These are phyloP conservation scores for Sclerotiophoma versabilis DNA, from an alignment of 2,329 filamentous ascomycete genomes.

Conservation along the genomic window DNA sequence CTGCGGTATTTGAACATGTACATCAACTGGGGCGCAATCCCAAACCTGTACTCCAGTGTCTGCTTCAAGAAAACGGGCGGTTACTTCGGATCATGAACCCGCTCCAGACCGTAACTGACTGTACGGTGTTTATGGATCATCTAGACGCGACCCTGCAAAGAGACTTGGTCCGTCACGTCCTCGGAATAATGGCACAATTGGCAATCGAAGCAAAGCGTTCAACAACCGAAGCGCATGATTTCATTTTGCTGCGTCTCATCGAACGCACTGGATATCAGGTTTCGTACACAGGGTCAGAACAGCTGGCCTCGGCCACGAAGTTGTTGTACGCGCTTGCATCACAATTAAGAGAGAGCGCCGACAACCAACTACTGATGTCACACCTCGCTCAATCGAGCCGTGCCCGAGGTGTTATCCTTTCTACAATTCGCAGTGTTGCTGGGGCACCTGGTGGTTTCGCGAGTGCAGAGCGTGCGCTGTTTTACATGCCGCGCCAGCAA, in stretches of 20 bases:
- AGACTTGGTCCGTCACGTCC: not conserved
- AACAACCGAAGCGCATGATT: slow-evolving; percentile 4
- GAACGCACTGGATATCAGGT: not conserved
- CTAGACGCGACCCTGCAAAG: not conserved
- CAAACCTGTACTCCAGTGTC: not conserved
- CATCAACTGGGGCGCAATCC: not conserved
- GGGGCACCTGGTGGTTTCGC: slow-evolving; percentile 1
- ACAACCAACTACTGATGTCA: not conserved
- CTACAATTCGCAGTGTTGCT: slow-evolving; percentile 2
- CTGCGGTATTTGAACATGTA: not conserved
- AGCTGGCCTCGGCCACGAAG: not conserved
- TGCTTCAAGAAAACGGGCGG: not conserved
- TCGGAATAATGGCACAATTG: not conserved
- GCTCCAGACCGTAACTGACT: not conserved
- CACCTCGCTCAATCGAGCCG: not conserved
- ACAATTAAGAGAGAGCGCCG: not conserved
- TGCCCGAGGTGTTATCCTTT: not conserved
- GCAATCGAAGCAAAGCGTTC: not conserved
- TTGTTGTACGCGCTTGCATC: slow-evolving; percentile 5
- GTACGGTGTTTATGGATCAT: not conserved
- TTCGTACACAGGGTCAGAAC: not conserved
- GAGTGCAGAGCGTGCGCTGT: slow-evolving; percentile 14
- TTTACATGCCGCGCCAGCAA: slow-evolving; percentile 19
- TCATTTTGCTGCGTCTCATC: slow-evolving; percentile 5
- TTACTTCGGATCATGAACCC: not conserved